A percentile compares a stretch with the other conserved stretches of the same genome.
phyloP scores from a whole-genome alignment of 225 moss, liverwort and hornwort genomes.

The Straminergon stramineum region DNA sequence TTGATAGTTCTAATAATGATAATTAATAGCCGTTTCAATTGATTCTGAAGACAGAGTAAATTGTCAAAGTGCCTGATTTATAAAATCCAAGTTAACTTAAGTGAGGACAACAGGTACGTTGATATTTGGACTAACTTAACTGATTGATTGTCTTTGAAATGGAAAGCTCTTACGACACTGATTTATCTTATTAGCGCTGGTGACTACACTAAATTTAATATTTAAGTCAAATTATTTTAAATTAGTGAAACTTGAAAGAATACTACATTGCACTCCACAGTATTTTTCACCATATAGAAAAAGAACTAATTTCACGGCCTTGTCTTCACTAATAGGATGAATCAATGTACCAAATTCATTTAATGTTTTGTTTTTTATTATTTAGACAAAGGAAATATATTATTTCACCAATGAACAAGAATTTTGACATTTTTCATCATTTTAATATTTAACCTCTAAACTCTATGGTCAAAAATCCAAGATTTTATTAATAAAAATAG shows the following conservation, averaged over 20 bases:
- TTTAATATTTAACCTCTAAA: not conserved
- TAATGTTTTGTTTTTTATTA: not conserved
- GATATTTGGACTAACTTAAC: not conserved
- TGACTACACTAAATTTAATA: not conserved
- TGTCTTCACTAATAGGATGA: not conserved
- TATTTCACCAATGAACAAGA: not conserved
- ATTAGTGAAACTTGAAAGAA: not conserved
- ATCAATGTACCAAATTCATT: not conserved
- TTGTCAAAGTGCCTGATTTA: not conserved
- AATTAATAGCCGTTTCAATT: not conserved
- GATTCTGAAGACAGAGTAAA: not conserved
- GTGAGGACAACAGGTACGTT: not conserved
- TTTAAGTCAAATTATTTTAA: not conserved
- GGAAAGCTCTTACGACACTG: not conserved
- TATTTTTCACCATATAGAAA: not conserved
- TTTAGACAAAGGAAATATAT: not conserved
- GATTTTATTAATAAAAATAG: not conserved
- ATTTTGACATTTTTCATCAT: not conserved
- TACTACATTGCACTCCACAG: no score
- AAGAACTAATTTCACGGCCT: not conserved
- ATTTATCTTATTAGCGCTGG: not conserved
- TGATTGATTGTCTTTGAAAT: not conserved
- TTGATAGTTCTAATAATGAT: not conserved
- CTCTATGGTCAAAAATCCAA: not conserved
- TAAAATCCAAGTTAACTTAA: not conserved